phyloP scores from a whole-genome alignment of 768 basidiomycete species.

The Rhizopogon salebrosus region DNA sequence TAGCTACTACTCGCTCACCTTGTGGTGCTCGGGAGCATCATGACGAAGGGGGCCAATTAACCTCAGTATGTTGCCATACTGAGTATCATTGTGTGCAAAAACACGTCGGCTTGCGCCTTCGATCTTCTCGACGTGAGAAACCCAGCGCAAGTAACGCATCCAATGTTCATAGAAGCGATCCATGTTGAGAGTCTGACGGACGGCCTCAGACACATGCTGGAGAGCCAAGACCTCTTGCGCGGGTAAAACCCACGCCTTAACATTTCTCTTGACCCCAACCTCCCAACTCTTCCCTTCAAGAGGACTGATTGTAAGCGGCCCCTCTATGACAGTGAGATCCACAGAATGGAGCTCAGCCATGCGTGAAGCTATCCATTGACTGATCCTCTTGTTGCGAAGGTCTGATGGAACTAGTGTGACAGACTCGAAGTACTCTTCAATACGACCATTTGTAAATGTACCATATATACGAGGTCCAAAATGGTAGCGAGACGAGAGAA shows the following conservation, averaged over 20 bases:
- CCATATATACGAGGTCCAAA: constrained; percentile 92
- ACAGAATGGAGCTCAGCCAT: constrained; percentile 97
- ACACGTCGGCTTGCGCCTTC: constrained; percentile 62
- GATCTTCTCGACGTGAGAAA: constrained; percentile 52
- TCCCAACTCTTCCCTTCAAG: constrained; percentile 48
- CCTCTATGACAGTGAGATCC: constrained; percentile 66
- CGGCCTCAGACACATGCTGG: constrained; percentile 39
- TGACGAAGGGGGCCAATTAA: constrained; percentile 48
- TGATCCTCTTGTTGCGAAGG: constrained; percentile 69
- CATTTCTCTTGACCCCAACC: constrained; percentile 59
- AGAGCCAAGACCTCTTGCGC: constrained; percentile 75
- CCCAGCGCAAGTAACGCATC: constrained; percentile 65
- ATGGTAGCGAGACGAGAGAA: constrained; percentile 80
- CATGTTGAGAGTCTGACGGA: constrained; percentile 56
- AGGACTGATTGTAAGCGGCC: constrained; percentile 29
- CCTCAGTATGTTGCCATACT: constrained; percentile 88
- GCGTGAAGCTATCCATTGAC: constrained; percentile 84
- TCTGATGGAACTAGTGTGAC: constrained; percentile 73
- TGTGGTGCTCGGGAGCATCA: constrained; percentile 67
- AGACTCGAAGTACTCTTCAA: constrained; percentile 95
- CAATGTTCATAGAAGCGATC: constrained; percentile 60
- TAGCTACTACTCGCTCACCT: constrained; percentile 44
- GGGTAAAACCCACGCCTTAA: constrained; percentile 62
- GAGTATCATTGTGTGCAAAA: constrained; percentile 91
- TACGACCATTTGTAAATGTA: constrained; percentile 90